Evolutionary conservation across 2,329 filamentous ascomycete species (phyloP).

Genomic region (Clarireedia paspali): DNA sequence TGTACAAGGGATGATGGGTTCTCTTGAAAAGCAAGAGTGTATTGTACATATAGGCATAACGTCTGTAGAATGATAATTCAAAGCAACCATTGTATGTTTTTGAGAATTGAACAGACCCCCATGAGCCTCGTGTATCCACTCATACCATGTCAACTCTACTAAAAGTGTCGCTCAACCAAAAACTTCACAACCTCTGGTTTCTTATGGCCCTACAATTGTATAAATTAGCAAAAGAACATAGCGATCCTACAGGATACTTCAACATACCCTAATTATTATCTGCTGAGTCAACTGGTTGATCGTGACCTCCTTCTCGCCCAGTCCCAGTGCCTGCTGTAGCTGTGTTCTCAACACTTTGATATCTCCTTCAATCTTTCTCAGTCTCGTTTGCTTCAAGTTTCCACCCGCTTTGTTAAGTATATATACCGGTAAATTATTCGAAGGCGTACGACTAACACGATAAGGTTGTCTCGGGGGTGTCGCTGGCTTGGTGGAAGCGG

Average conservation of each 20-base stretch:
- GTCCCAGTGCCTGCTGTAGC: constrained; percentile 48
- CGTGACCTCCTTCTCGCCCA: constrained; percentile 46
- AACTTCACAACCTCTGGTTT: constrained; percentile 41
- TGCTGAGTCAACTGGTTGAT: constrained; percentile 54
- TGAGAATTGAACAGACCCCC: constrained; percentile 7
- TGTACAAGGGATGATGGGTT: constrained; percentile 22
- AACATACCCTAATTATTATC: constrained; percentile 61
- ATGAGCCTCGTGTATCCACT: neutral
- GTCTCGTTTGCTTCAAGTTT: constrained; percentile 62
- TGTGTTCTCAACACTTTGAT: constrained; percentile 54
- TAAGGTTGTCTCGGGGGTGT: constrained; percentile 19
- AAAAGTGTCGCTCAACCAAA: constrained; percentile 34
- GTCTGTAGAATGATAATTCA: constrained; percentile 11
- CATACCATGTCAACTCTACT: neutral
- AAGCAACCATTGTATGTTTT: constrained; percentile 12
- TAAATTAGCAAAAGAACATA: neutral
- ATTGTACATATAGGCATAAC: constrained; percentile 23
- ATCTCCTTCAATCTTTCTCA: constrained; percentile 78
- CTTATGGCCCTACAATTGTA: constrained; percentile 37
- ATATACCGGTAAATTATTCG: constrained; percentile 71
- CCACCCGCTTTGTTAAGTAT: constrained; percentile 64
- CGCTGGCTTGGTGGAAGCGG: constrained; percentile 1
- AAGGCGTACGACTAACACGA: constrained; percentile 62
- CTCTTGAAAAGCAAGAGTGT: constrained; percentile 14
- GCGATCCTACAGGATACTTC: neutral